Base-by-base conservation (phyloP, 352 stramenopile genomes). In the Aphanomyces astaci region DNA sequence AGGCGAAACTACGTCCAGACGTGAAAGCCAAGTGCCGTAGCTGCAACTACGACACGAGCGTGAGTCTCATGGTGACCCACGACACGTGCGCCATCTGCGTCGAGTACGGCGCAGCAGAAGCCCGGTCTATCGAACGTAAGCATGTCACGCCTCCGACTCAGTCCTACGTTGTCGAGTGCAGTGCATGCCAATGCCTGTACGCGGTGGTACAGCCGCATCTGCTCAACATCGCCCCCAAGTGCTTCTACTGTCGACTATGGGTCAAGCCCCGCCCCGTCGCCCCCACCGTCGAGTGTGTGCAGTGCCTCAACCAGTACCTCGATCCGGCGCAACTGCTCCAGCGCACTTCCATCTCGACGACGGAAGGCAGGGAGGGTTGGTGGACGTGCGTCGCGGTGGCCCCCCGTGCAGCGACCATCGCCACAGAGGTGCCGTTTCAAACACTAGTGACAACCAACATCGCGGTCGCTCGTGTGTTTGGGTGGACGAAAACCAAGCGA, bases 181-280 rank as follows among this genome's bases (percentile, higher is more conserved):
- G 1, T 27, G 0, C 10, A 5, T 68, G 62, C 25, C 62, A 60
- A 4, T 43, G n/a, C 31, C 24, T 68, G 2, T 68, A 68, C 24
- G 62, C 62, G 0, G 62, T 68, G 5, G 33, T 68, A 9, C 25
- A 22, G 2, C n/a, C 30, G 4, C 22, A 68, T 10, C 30, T 60
- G 32, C 48, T 68, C 5, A 60, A 60, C 22, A 60, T 68, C 30
- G 32, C 62, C 3, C 62, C 62, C 7, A 68, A 68, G 45, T 68
- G 62, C 30, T 48, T 59, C 27, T 68, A 68, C 25, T 68, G 62
- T 17, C 62, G 62, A 24, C 49, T n/a, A 59, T 19, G 28, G 13
- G 3, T 33, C 24, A 31, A 57, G 36, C 17, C 46, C 10, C 32
- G 46, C 15, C 25, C 17, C 13, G n/a, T 28, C 25, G 11, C 33